A percentile compares a stretch with the other conserved stretches of the same genome.
These are phyloP conservation scores for Stemphylium vesicarium DNA, from an alignment of 2,329 filamentous ascomycete genomes.

Conservation along the genomic window DNA sequence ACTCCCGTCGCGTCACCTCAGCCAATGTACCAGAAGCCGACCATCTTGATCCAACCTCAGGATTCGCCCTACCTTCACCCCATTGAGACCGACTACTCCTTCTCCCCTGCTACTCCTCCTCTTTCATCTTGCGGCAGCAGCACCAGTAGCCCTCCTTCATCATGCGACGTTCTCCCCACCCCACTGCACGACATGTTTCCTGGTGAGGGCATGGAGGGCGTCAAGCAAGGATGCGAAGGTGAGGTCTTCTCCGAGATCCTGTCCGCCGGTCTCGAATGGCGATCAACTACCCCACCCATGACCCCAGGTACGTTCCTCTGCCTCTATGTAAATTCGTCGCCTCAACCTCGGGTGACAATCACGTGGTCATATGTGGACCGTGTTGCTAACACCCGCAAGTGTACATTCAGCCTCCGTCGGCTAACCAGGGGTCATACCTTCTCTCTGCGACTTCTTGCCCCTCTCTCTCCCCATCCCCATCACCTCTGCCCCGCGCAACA, in stretches of 20 bases:
- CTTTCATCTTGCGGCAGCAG: conserved; percentile 84
- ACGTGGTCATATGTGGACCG: neutral
- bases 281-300: conserved; percentile 80
- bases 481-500: conserved; percentile 74
- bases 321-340: neutral
- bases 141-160: conserved; percentile 80
- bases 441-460: conserved; percentile 77
- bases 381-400: conserved; percentile 55
- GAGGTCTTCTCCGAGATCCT: conserved; percentile 76
- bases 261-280: conserved; percentile 76
- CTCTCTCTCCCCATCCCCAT: conserved; percentile 85
- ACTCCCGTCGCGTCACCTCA: conserved; percentile 80
- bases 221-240: conserved; percentile 67
- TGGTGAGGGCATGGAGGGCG: conserved; percentile 47
- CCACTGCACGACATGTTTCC: conserved; percentile 79
- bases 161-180: conserved; percentile 78
- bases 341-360: neutral
- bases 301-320: conserved; percentile 75
- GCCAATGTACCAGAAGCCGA: conserved; percentile 75
- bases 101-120: conserved; percentile 85
- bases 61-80: conserved; percentile 62
- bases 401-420: conserved; percentile 71
- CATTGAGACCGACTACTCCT: conserved; percentile 76
- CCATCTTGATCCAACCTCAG: conserved; percentile 69
- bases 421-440: conserved; percentile 71